Evolutionary conservation across 2,329 filamentous ascomycete genomes (phyloP), one percentile per base, ranked within the genome.

Genomic region (Knoxdaviesia capensis): DNA sequence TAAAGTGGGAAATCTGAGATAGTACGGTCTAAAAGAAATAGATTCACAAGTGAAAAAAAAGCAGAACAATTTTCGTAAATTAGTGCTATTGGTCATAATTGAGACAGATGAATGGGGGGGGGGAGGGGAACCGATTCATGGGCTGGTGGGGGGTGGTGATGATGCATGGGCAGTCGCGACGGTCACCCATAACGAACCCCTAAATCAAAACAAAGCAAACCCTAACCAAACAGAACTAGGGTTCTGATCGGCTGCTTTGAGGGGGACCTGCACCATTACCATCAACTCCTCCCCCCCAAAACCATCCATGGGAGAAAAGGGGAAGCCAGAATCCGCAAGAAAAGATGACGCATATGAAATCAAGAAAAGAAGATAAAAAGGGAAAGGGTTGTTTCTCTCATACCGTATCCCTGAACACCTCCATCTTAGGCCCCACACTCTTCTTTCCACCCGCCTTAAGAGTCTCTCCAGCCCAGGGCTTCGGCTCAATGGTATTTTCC

Each of bases 11-110:
- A 63, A 76, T 68, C 62, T 71, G 71, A 54, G 67, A 60, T 54
- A 68, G 62, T 59, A 66, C 54, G 59, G 65, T 71, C 73, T 77
- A 66, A 58, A 59, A 50, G 65, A 57, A 54, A 61, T 56, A 62
- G 53, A 60, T 20, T 2, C 20, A 20, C 20, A 20, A 20, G 20
- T n/a, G 20, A 20, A 50, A 58, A 55, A 54, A 51, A 54, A 52
- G 49, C 52, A 41, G 39, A 39, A 38, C 38, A 52, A 48, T 50
- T 54, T 58, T 53, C 39, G 41, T 38, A 38, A 57, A 88, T 94
- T 94, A 94, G 87, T 94, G 86, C 87, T 94, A 74, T 73, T 77
- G 69, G 86, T 90, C 84, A 90, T 90, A 74, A 85, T 68, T 59
- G 69, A 70, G 66, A 56, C 61, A 29, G 41, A 30, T 48, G 48